Evolutionary conservation across 1,284 basidiomycete species (phyloP).

Genomic region (Fistulinella cinereoalba): DNA sequence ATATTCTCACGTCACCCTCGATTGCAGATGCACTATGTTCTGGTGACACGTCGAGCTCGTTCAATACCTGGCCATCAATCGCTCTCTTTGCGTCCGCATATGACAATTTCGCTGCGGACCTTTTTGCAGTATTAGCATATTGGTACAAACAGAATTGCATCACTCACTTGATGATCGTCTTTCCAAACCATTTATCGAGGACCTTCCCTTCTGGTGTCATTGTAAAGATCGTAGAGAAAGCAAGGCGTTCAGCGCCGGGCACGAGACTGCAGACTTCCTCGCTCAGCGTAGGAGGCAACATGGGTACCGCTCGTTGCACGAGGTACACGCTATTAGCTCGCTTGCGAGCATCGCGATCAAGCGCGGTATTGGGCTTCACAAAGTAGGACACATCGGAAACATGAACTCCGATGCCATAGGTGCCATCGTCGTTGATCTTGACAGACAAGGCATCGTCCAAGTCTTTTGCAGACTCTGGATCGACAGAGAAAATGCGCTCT

Average conservation of each 20-base stretch:
- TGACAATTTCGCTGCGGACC: slow-evolving; percentile 83
- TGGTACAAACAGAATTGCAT: not conserved
- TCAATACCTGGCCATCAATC: slow-evolving; percentile 71
- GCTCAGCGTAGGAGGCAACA: slow-evolving; percentile 89
- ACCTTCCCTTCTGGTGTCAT: slow-evolving; percentile 83
- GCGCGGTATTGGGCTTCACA: slow-evolving; percentile 91
- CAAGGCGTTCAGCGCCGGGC: slow-evolving; percentile 83
- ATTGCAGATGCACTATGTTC: slow-evolving; percentile 63
- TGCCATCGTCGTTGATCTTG: slow-evolving; percentile 85
- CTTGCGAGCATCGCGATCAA: slow-evolving; percentile 97
- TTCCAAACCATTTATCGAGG: slow-evolving; percentile 88
- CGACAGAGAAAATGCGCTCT: slow-evolving; percentile 90
- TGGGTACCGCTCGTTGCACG: slow-evolving; percentile 92
- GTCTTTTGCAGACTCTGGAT: slow-evolving; percentile 87
- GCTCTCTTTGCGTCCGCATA: slow-evolving; percentile 82
- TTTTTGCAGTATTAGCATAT: slow-evolving; percentile 32
- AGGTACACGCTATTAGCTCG: slow-evolving; percentile 96
- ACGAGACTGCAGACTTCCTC: slow-evolving; percentile 92
- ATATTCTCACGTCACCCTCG: slow-evolving; percentile 71
- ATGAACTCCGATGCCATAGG: slow-evolving; percentile 89
- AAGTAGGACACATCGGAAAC: slow-evolving; percentile 96
- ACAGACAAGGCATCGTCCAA: slow-evolving; percentile 94
- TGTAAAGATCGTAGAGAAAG: slow-evolving; percentile 88
- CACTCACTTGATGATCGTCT: slow-evolving; percentile 84
- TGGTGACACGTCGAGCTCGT: slow-evolving; percentile 49